These are phyloP conservation scores for Tremellales sp. DNA, from an alignment of 1,284 basidiomycete genomes.

Conservation along the genomic window DNA sequence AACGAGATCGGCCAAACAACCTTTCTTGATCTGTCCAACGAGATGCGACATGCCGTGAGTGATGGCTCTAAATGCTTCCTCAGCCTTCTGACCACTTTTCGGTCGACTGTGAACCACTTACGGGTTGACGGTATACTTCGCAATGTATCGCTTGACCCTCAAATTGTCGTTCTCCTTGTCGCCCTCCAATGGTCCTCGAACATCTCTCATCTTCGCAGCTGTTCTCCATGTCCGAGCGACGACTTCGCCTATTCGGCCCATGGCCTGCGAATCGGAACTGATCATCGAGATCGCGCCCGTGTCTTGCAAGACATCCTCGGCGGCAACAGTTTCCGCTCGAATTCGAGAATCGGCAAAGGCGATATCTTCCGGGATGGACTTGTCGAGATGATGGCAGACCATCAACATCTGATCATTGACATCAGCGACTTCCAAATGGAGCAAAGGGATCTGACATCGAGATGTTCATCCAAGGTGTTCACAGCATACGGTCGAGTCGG, in stretches of 20 bases:
- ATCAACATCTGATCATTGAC: conserved; percentile 81
- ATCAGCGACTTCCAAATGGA: conserved; percentile 4
- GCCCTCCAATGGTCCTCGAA: conserved; percentile 70
- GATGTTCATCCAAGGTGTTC: conserved; percentile 95
- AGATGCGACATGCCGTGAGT: conserved; percentile 87
- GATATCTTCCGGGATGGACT: conserved; percentile 85
- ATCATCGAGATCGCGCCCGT: conserved; percentile 94
- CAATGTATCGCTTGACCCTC: conserved; percentile 94
- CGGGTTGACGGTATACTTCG: conserved; percentile 99
- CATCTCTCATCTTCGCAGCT: conserved; percentile 86
- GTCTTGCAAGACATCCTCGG: conserved; percentile 96
- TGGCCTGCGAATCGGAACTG: conserved; percentile 91
- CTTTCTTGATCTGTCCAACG: conserved; percentile 78
- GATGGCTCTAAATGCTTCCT: conserved; percentile 63
- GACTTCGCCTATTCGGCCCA: conserved; percentile 97
- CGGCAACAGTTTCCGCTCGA: conserved; percentile 91
- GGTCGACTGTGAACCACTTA: conserved; percentile 50
- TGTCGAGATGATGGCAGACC: conserved; percentile 85
- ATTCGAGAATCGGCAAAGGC: conserved; percentile 98
- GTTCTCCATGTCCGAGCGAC: conserved; percentile 92
- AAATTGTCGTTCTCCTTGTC: conserved; percentile 75
- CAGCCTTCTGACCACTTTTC: neutral
- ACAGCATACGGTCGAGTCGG: conserved; percentile 88
- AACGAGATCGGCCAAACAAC: conserved; percentile 86
- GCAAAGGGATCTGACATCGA: conserved; percentile 65